Percentiles rank a stretch among this genome's conserved stretches.
These are phyloP conservation scores for Saccharomyces uvarum DNA, from an alignment of 1,139 yeast species.

Conservation along the genomic window DNA sequence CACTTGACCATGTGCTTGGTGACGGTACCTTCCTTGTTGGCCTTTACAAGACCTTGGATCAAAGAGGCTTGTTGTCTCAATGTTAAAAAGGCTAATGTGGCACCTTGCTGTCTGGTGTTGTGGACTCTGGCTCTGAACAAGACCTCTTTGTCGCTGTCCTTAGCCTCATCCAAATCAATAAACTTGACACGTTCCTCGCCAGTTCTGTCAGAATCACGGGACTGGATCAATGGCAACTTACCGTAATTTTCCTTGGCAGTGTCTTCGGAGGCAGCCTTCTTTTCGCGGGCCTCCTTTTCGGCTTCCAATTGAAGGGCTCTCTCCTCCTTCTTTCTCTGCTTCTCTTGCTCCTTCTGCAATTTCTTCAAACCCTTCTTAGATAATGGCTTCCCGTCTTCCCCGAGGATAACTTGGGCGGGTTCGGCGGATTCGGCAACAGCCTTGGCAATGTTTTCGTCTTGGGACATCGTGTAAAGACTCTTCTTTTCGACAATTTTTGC, in stretches of 20 bases:
- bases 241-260: slow-evolving; percentile 88
- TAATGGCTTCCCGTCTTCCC: slow-evolving; percentile 88
- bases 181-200: slow-evolving; percentile 55
- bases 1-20: slow-evolving; percentile 96
- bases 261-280: slow-evolving; percentile 54
- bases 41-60: slow-evolving; percentile 76
- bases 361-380: slow-evolving; percentile 94
- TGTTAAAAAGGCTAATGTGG: slow-evolving; percentile 83
- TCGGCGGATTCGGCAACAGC: slow-evolving; percentile 5
- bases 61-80: slow-evolving; percentile 82
- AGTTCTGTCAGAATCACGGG: slow-evolving; percentile 43
- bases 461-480: slow-evolving; percentile 10
- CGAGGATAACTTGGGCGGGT: slow-evolving; percentile 35
- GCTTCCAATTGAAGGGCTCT: slow-evolving; percentile 82
- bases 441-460: slow-evolving; percentile 9
- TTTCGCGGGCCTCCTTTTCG: slow-evolving; percentile 68
- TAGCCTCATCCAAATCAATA: slow-evolving; percentile 43
- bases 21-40: slow-evolving; percentile 47
- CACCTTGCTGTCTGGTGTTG: slow-evolving; percentile 90
- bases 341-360: slow-evolving; percentile 86
- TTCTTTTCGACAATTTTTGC: background rate
- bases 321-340: slow-evolving; percentile 88
- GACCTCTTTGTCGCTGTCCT: slow-evolving; percentile 71
- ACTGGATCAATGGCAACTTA: slow-evolving; percentile 78
- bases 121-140: slow-evolving; percentile 91